Evolutionary conservation across 345 rosid genomes (phyloP), one percentile per base, ranked within the genome.

Genomic region (Linum usitatissimum): DNA sequence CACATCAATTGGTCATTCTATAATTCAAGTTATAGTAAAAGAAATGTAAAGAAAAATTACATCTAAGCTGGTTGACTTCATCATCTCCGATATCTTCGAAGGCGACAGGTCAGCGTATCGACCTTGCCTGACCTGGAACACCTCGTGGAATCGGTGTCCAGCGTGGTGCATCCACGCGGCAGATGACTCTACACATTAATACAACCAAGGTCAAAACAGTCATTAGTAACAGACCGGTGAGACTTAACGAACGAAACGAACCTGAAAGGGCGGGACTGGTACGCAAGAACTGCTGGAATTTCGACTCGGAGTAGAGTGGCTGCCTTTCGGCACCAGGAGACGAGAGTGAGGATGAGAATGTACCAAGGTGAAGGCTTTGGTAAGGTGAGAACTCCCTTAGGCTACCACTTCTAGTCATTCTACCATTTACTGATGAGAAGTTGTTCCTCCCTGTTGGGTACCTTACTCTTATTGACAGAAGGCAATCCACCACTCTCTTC

Each of bases 61-160:
- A 60, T 90, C 97, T 75, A 88, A 77, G 68, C 86, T 84, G 73
- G 67, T 90, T 18, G 95, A 81, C 72, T 80, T 86, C 92, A 88
- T 81, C 89, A 90, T 90, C 76, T 90, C 97, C 15, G 95, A 74
- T 62, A 93, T 82, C 74, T 86, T 86, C 31, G 95, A 78, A 1
- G 88, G 84, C 13, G 94, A 80, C 73, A 90, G 86, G 74, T 93
- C 94, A 0, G 82, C 73, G 65, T 86, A 86, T 23, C 84, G 73
- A n/a, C 87, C 99, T 36, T 86, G 97, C 80, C 83, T 90, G 73
- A 90, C 65, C 66, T 84, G 96, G 70, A 90, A 86, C 64, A 86
- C 95, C 67, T 94, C 97, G 18, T 87, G 92, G 74, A 94, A 85
- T 71, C 80, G 90, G 60, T 84, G 90, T 18, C 95, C 95, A 71